phyloP scores from a whole-genome alignment of 2,329 filamentous ascomycete species.

The Nemania sp. region DNA sequence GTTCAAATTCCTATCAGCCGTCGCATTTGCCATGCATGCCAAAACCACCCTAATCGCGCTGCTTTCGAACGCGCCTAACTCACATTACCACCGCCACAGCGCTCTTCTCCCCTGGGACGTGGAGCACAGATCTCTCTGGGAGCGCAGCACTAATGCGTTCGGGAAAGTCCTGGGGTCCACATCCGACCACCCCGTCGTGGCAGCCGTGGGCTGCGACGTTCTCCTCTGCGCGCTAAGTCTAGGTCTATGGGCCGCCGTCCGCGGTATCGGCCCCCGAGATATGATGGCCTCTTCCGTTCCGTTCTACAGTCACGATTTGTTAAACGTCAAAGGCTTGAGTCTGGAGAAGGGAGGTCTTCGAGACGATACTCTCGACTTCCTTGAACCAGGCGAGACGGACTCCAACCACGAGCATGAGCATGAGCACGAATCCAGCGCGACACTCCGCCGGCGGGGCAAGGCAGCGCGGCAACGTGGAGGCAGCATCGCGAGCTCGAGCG shows the following conservation, averaged over 20 bases:
- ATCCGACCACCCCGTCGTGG: slow-evolving; percentile 61
- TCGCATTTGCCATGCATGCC: slow-evolving; percentile 51
- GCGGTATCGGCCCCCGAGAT: slow-evolving; percentile 54
- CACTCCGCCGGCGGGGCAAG: slow-evolving; percentile 31
- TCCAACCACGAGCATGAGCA: slow-evolving; percentile 17
- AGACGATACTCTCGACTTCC: neutral
- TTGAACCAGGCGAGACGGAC: slow-evolving; percentile 11
- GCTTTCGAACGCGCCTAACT: slow-evolving; percentile 51
- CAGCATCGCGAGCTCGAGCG: slow-evolving; percentile 34
- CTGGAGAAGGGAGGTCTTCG: neutral
- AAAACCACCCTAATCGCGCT: slow-evolving; percentile 51
- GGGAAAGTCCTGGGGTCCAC: slow-evolving; percentile 54
- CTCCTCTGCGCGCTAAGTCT: slow-evolving; percentile 58
- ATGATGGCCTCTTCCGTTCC: slow-evolving; percentile 50
- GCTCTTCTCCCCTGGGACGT: slow-evolving; percentile 51
- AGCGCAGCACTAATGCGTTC: slow-evolving; percentile 51
- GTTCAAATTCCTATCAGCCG: slow-evolving; percentile 52
- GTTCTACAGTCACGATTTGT: slow-evolving; percentile 30
- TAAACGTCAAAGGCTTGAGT: neutral
- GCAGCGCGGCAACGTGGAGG: slow-evolving; percentile 26
- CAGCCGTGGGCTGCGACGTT: slow-evolving; percentile 62
- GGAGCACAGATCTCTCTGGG: slow-evolving; percentile 49
- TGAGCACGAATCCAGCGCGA: slow-evolving; percentile 27
- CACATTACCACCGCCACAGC: slow-evolving; percentile 55
- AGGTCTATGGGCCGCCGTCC: slow-evolving; percentile 61